phyloP scores from a whole-genome alignment of 306 rosid genomes.

The Citrullus amarus region DNA sequence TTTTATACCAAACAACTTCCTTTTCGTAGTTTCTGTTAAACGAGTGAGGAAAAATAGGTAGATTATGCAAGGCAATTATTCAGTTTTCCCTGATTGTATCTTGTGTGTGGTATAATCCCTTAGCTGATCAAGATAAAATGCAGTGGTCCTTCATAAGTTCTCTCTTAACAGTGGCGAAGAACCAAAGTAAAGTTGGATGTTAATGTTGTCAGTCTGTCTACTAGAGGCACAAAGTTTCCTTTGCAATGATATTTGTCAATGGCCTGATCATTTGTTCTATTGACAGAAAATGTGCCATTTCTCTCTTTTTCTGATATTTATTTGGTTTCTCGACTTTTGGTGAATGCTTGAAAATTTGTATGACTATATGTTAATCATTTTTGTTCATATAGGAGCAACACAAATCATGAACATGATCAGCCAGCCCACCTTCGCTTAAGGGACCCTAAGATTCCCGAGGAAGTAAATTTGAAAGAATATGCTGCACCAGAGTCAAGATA shows the following conservation, averaged over 20 bases:
- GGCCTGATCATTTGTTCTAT: neutral
- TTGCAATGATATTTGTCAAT: neutral
- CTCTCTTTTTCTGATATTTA: neutral
- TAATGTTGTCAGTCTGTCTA: neutral
- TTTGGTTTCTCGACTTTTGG: conserved; percentile 10
- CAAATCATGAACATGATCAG: conserved; percentile 97
- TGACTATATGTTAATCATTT: neutral
- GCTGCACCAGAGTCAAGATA: conserved; percentile 81
- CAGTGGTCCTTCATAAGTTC: neutral
- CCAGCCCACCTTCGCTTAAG: conserved; percentile 77
- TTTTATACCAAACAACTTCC: conserved; percentile 14
- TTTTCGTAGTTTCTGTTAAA: neutral
- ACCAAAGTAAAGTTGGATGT: neutral
- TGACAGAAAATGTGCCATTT: neutral
- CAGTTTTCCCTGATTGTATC: neutral
- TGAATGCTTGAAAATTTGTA: neutral
- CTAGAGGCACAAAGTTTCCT: neutral
- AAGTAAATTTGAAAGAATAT: conserved; percentile 56
- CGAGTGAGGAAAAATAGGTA: neutral
- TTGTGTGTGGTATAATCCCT: neutral
- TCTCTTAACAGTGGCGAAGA: neutral
- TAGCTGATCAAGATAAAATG: neutral
- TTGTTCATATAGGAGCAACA: conserved; percentile 63
- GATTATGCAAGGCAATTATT: neutral
- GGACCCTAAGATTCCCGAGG: conserved; percentile 68